These are phyloP conservation scores for Lepidium sativum DNA, from an alignment of 345 rosid genomes.

Conservation along the genomic window DNA sequence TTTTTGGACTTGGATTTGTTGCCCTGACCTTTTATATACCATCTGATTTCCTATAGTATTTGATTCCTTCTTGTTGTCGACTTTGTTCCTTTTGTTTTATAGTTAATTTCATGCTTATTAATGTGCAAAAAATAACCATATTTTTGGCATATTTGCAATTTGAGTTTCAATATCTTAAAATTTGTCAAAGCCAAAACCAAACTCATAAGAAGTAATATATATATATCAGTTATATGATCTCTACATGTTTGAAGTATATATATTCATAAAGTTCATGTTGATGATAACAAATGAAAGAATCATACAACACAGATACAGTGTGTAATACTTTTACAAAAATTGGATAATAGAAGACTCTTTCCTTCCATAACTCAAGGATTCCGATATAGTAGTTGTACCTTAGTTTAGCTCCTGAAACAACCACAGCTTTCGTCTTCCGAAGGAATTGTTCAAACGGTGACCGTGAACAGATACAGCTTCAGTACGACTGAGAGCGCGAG, in stretches of 20 bases:
- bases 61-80: too few relatives aligned
- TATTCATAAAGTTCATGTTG: neutral
- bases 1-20: neutral
- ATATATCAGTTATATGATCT: neutral
- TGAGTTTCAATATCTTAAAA: neutral
- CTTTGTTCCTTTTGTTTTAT: too few relatives aligned
- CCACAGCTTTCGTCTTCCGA: neutral
- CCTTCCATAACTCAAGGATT: neutral
- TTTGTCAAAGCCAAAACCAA: neutral
- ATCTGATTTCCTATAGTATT: constrained; percentile 12
- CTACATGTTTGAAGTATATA: neutral
- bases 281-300: constrained; percentile 9
- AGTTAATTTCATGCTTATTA: neutral
- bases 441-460: neutral
- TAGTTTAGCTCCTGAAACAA: neutral
- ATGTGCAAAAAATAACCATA: neutral
- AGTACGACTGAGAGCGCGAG: constrained; percentile 65
- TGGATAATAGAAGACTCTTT: neutral
- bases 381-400: neutral
- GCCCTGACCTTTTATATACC: neutral
- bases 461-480: constrained; percentile 75
- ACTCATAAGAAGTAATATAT: neutral
- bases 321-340: neutral
- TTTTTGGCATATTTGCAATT: neutral
- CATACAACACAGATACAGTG: neutral